Conservation (phyloP, 108 stramenopile genomes). For the Skeletonema marinoi region DNA sequence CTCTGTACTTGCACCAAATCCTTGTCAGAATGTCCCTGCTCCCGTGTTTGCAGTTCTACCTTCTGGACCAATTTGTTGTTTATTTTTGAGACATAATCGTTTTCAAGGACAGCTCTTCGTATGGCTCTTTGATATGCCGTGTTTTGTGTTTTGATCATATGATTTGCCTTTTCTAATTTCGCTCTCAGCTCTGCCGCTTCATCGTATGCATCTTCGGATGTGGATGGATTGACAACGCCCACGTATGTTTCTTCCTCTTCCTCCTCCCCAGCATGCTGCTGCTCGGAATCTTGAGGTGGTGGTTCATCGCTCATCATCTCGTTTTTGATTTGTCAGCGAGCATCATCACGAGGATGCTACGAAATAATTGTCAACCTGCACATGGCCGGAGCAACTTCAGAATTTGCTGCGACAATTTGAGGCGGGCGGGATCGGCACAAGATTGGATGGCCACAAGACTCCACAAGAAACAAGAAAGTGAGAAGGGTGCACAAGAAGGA, state of each 20-base stretch:
- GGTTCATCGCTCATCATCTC: neutral
- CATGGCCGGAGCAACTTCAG: no score
- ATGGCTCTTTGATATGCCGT: neutral
- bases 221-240: neutral
- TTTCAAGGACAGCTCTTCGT: neutral
- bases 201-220: neutral
- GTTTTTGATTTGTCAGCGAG: neutral
- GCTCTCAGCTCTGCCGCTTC: neutral
- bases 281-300: neutral
- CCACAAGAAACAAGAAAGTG: no score
- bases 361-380: no score
- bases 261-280: neutral
- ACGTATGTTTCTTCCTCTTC: neutral
- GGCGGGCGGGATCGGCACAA: no score
- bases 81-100: neutral
- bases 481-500: no score
- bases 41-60: neutral
- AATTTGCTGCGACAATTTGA: no score
- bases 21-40: neutral
- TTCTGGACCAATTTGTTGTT: neutral
- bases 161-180: neutral
- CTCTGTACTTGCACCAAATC: neutral
- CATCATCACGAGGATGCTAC: no score
- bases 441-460: no score
- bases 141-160: neutral